phyloP scores from a whole-genome alignment of 2,329 filamentous ascomycete species.

The Pseudogymnoascus verrucosus region DNA sequence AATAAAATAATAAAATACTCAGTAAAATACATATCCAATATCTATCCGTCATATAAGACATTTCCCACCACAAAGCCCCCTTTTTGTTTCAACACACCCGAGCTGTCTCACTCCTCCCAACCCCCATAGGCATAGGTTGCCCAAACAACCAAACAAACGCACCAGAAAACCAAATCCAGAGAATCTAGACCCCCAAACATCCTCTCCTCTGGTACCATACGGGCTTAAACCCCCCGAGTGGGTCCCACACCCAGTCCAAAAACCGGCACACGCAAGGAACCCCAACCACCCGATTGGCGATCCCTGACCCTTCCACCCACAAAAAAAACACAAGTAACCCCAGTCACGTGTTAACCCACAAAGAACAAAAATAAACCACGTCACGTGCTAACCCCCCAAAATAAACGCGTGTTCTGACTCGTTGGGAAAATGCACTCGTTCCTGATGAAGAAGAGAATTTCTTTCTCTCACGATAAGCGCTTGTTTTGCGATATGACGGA shows the following conservation, averaged over 20 bases:
- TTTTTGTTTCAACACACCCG: background rate
- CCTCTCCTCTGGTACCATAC: background rate
- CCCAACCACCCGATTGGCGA: background rate
- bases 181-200: background rate
- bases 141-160: background rate
- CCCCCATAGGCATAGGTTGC: conserved; percentile 4
- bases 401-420: background rate
- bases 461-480: background rate
- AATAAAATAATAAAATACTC: background rate
- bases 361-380: background rate
- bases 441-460: background rate
- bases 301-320: background rate
- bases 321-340: no score
- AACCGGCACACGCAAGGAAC: background rate
- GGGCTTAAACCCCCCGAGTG: background rate
- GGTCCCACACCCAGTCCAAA: background rate
- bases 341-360: background rate
- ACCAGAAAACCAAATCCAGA: background rate
- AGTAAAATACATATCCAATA: background rate
- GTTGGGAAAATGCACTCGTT: background rate
- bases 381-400: background rate
- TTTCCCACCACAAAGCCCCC: background rate
- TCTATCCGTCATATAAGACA: background rate
- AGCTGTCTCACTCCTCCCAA: background rate
- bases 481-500: background rate